These are phyloP conservation scores for Solanum medicagineum DNA, from an alignment of 257 asterid species.

Conservation along the genomic window DNA sequence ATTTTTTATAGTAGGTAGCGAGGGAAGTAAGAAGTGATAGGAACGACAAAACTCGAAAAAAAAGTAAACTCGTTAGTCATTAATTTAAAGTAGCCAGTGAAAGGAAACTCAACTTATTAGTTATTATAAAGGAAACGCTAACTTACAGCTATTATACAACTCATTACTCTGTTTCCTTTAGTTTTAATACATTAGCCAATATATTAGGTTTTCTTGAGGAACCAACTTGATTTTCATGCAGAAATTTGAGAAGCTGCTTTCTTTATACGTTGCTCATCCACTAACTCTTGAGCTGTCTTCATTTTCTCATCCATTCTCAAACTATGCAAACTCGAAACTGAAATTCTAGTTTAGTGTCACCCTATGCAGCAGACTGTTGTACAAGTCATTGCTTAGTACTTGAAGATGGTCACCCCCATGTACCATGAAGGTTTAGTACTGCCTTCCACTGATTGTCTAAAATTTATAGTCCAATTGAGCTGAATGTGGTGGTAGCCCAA, in stretches of 20 bases:
- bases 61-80: no score
- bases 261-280: constrained; percentile 6
- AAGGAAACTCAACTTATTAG: neutral
- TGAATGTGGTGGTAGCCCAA: constrained; percentile 47
- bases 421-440: constrained; percentile 16
- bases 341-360: constrained; percentile 20
- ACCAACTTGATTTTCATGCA: constrained; percentile 26
- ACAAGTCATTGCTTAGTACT: constrained; percentile 36
- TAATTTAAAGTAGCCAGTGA: neutral
- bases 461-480: constrained; percentile 21
- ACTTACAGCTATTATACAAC: neutral
- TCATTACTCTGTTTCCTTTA: neutral
- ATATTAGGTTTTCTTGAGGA: constrained; percentile 10
- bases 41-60: no score
- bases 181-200: neutral
- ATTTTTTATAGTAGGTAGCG: no score
- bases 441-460: constrained; percentile 13
- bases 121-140: neutral
- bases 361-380: constrained; percentile 24
- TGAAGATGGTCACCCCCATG: constrained; percentile 42
- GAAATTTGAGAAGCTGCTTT: constrained; percentile 11
- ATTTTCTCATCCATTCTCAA: constrained; percentile 36
- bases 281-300: constrained; percentile 20
- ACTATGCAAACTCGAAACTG: constrained; percentile 33
- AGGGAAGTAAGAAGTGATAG: no score